Conservation (phyloP, 2,329 filamentous ascomycete genomes). For the Fusarium denticulatum region DNA sequence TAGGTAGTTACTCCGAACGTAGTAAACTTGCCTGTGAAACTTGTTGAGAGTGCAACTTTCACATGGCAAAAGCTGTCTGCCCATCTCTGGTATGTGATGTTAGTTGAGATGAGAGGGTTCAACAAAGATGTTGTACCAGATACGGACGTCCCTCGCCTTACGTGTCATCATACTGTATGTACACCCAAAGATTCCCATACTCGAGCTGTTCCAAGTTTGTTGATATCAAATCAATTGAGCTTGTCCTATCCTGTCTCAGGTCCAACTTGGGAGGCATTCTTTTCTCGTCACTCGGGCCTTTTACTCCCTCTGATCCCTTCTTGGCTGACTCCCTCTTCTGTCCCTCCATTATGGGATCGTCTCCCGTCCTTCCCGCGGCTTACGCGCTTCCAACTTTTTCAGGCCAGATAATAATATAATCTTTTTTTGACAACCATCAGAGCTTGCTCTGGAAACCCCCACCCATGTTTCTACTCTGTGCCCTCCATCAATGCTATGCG, state of each 20-base stretch:
- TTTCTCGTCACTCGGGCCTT: conserved; percentile 23
- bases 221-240: conserved; percentile 18
- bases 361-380: conserved; percentile 21
- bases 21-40: conserved; percentile 1
- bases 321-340: conserved; percentile 5
- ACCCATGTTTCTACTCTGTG: neutral
- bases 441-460: conserved; percentile 3
- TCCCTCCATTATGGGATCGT: conserved; percentile 19
- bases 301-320: neutral
- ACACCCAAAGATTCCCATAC: conserved; percentile 1
- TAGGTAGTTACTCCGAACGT: no score
- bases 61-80: neutral
- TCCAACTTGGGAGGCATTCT: conserved; percentile 2
- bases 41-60: conserved; percentile 29
- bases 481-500: conserved; percentile 3
- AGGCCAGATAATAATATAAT: neutral
- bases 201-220: conserved; percentile 22
- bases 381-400: conserved; percentile 34
- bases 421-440: neutral
- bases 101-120: conserved; percentile 7
- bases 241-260: conserved; percentile 17
- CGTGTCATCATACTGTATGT: neutral
- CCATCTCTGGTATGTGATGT: neutral
- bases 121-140: neutral
- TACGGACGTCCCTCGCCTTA: neutral